Conservation (phyloP, 371 early-diverging fungal species). For the Capillidium heterosporum region DNA sequence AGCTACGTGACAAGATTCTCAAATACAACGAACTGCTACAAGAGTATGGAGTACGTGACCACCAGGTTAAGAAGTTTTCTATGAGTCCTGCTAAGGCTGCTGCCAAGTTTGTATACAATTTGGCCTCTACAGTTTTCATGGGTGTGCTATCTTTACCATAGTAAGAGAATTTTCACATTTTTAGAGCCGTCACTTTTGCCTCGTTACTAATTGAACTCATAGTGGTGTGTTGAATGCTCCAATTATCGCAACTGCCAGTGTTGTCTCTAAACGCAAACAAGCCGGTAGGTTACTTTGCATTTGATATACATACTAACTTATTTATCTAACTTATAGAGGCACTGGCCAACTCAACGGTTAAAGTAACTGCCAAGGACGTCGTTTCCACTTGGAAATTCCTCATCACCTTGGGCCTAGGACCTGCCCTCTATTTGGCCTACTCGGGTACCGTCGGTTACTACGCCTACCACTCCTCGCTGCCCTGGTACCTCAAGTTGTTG, state of each 20-base stretch:
- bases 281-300: constrained; percentile 17
- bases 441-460: constrained; percentile 27
- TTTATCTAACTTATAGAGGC: constrained; percentile 40
- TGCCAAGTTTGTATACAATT: constrained; percentile 38
- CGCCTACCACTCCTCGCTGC: constrained; percentile 19
- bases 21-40: constrained; percentile 74
- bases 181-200: not conserved
- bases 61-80: constrained; percentile 74
- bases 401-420: constrained; percentile 58
- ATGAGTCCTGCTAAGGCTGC: constrained; percentile 50
- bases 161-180: constrained; percentile 20
- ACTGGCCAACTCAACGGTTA: constrained; percentile 71
- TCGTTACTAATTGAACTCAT: not conserved
- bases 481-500: constrained; percentile 14
- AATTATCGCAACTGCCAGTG: constrained; percentile 47
- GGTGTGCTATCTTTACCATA: constrained; percentile 72
- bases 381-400: constrained; percentile 92
- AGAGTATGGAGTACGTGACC: constrained; percentile 84
- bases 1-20: constrained; percentile 47
- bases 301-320: not conserved
- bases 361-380: constrained; percentile 87
- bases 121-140: constrained; percentile 40
- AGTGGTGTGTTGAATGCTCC: constrained; percentile 63
- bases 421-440: constrained; percentile 55
- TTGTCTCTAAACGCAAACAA: constrained; percentile 57